Evolutionary conservation across 1,284 basidiomycete genomes (phyloP), one percentile per base, ranked within the genome.

Genomic region (Cutaneotrichosporon sp.): DNA sequence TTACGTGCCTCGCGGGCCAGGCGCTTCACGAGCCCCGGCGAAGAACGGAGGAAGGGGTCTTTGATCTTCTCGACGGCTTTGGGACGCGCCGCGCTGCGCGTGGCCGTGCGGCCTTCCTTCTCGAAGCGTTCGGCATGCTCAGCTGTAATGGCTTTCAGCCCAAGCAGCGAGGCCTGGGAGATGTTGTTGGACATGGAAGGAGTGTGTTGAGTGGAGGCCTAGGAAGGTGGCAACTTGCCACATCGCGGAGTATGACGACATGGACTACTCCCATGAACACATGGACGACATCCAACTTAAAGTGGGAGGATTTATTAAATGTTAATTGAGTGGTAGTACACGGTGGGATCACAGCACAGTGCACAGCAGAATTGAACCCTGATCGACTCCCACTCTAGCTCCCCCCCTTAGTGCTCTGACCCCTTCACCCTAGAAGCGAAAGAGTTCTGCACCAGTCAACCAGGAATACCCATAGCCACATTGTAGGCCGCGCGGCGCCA

Each of bases 71-170:
- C 60, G 7, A 69, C 32, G 18, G 26, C 58, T 10, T 36, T 49
- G 10, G 58, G 52, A n/a, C 61, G 61, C 30, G 61, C 62, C n/a
- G 65, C 69, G 14, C 78, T 77, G 52, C 73, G 76, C 40, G 76
- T 70, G 1, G 80, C 70, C 11, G 65, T 52, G 10, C 71, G 63
- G 2, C 80, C 80, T 66, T 81, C 78, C 63, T 76, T 77, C 13
- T 72, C 66, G 56, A 81, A 77, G 26, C 68, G 64, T 59, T 77
- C 75, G n/a, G 72, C 73, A 70, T 81, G 78, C 58, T 81, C 79
- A 1, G 79, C 79, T 16, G 78, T 74, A 49, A 81, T 72, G 1
- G 78, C 76, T 63, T 74, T 80, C 65, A 81, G 73, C 14, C 78
- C 79, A 42, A 78, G 72, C 2, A 80, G 61, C 10, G 70, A 77